Percentiles rank a stretch among this genome's conserved stretches.
Conservation (phyloP, 2,329 filamentous ascomycete species). For the Phoma sp. region DNA sequence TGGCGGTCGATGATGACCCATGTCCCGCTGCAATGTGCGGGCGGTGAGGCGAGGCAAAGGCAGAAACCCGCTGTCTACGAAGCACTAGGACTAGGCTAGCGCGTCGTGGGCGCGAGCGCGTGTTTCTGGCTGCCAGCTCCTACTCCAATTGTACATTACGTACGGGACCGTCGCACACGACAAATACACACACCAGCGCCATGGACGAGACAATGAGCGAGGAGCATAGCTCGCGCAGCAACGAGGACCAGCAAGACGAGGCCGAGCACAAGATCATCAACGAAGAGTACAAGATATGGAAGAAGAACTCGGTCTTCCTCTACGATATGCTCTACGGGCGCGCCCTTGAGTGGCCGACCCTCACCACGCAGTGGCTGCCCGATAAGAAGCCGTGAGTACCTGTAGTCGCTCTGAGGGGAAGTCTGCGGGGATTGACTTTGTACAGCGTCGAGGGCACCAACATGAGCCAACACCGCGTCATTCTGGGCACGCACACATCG, state of each 20-base stretch:
- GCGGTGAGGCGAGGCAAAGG: constrained; percentile 6
- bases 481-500: constrained; percentile 94
- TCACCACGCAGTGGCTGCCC: constrained; percentile 98
- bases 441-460: constrained; percentile 72
- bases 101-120: background rate
- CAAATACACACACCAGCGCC: constrained; percentile 1
- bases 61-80: no score
- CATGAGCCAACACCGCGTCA: constrained; percentile 82
- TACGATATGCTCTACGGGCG: constrained; percentile 97
- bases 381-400: constrained; percentile 62
- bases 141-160: no score
- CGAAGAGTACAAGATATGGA: constrained; percentile 99
- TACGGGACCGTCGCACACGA: background rate
- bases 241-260: constrained; percentile 75
- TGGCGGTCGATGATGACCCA: constrained; percentile 11
- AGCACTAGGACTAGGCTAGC: no score
- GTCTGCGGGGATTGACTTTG: constrained; percentile 53
- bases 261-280: constrained; percentile 89
- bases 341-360: constrained; percentile 94
- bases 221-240: constrained; percentile 46
- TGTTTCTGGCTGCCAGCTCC: no score
- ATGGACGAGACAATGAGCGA: constrained; percentile 50
- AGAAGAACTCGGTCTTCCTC: constrained; percentile 98
- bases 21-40: background rate
- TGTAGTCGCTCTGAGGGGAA: no score